Percentiles rank a stretch among this genome's conserved stretches.
Conservation (phyloP, 2,329 filamentous ascomycete genomes). For the Byssochlamys sp. region DNA sequence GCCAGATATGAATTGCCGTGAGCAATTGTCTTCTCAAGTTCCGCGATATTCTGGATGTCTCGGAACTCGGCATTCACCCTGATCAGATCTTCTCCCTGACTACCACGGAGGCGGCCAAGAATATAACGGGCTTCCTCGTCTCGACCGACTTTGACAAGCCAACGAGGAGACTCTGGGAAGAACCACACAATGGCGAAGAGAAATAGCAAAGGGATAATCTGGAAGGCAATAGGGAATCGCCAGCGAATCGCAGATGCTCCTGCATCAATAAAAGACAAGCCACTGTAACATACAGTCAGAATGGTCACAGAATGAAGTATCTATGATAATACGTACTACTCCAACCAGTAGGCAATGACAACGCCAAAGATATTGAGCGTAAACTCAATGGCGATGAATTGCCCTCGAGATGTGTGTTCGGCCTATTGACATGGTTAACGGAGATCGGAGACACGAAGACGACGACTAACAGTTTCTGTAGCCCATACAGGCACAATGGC, state of each 20-base stretch:
- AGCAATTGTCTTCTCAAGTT: slow-evolving; percentile 50
- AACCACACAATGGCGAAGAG: slow-evolving; percentile 52
- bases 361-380: slow-evolving; percentile 65
- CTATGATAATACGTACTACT: slow-evolving; percentile 33
- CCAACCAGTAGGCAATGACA: slow-evolving; percentile 53
- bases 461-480: slow-evolving; percentile 47
- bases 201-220: slow-evolving; percentile 54
- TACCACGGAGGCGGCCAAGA: slow-evolving; percentile 54
- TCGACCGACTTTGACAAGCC: slow-evolving; percentile 55
- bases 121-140: slow-evolving; percentile 60
- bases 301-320: not conserved
- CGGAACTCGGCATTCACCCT: slow-evolving; percentile 55
- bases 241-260: slow-evolving; percentile 52
- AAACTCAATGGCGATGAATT: slow-evolving; percentile 63
- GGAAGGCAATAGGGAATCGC: slow-evolving; percentile 62
- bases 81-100: slow-evolving; percentile 41
- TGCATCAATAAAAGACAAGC: slow-evolving; percentile 51
- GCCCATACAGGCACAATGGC: slow-evolving; percentile 64
- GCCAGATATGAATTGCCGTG: slow-evolving; percentile 49
- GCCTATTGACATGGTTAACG: slow-evolving; percentile 14
- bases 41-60: slow-evolving; percentile 57
- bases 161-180: slow-evolving; percentile 56
- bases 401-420: slow-evolving; percentile 57
- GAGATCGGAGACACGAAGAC: not conserved
- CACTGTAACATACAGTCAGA: slow-evolving; percentile 25